These are phyloP conservation scores for Vachellia pachyceras DNA, from an alignment of 306 rosid species.

Conservation along the genomic window DNA sequence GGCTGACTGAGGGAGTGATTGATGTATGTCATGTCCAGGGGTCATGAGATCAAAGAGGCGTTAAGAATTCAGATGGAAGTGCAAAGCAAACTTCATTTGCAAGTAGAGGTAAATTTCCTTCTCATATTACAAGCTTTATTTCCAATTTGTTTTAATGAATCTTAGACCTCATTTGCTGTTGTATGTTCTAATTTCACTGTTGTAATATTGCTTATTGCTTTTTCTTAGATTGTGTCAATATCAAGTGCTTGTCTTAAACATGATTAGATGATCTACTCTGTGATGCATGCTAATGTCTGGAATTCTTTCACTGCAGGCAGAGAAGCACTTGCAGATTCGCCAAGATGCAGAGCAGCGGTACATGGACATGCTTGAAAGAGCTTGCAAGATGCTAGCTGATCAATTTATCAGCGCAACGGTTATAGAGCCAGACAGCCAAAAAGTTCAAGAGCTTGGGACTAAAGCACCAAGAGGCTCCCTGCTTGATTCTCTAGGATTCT, in stretches of 20 bases:
- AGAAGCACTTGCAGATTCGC: slow-evolving; percentile 95
- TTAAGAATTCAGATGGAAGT: slow-evolving; percentile 95
- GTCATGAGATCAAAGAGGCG: slow-evolving; percentile 95
- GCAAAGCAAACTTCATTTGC: slow-evolving; percentile 89
- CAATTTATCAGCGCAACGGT: slow-evolving; percentile 72
- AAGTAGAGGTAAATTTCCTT: slow-evolving; percentile 78
- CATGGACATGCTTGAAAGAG: slow-evolving; percentile 93
- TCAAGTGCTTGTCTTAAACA: background rate
- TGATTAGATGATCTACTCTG: slow-evolving; percentile 18
- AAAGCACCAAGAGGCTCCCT: slow-evolving; percentile 56
- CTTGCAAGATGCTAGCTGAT: slow-evolving; percentile 95
- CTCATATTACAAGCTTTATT: slow-evolving; percentile 17
- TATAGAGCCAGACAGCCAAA: slow-evolving; percentile 58
- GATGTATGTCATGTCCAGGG: slow-evolving; percentile 35
- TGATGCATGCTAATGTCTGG: slow-evolving; percentile 42
- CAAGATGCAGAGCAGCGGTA: slow-evolving; percentile 89
- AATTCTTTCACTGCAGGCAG: slow-evolving; percentile 69
- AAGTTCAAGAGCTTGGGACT: slow-evolving; percentile 56
- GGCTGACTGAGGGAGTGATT: slow-evolving; percentile 21
- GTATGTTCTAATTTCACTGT: background rate
- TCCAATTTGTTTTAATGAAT: slow-evolving; percentile 27
- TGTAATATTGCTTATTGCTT: background rate
- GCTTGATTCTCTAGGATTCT: slow-evolving; percentile 64
- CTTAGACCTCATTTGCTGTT: slow-evolving; percentile 5
- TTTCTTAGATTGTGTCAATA: background rate